A percentile compares a stretch with the other conserved stretches of the same genome.
Evolutionary conservation across 768 basidiomycete species (phyloP).

Genomic region (Saitozyma sp.): DNA sequence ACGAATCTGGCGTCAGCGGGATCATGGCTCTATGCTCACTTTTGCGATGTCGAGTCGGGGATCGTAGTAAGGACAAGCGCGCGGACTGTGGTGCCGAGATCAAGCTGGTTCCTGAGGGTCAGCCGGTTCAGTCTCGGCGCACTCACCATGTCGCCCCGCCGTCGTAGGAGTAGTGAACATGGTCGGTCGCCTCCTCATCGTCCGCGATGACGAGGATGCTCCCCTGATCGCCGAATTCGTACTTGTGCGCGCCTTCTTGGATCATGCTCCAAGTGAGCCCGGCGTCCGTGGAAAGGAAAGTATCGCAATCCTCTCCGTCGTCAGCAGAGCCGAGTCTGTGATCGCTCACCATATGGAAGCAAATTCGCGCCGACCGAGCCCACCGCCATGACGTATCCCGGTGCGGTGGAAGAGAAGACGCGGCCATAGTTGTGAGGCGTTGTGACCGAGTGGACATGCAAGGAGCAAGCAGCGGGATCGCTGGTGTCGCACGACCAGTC

Average conservation of each 20-base stretch:
- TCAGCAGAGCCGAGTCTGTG: conserved; percentile 5
- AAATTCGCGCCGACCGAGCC: conserved; percentile 76
- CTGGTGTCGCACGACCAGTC: conserved; percentile 64
- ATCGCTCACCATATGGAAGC: conserved; percentile 59
- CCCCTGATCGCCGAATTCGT: conserved; percentile 92
- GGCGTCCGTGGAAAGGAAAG: conserved; percentile 87
- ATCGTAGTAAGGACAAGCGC: conserved; percentile 80
- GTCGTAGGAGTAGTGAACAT: conserved; percentile 75
- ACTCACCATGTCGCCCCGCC: conserved; percentile 79
- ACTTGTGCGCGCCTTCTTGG: conserved; percentile 74
- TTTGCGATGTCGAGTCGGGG: conserved; percentile 93
- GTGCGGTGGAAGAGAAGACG: conserved; percentile 90
- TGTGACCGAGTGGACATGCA: conserved; percentile 92
- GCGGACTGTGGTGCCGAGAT: conserved; percentile 69
- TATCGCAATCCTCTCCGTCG: conserved; percentile 69
- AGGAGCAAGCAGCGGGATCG: conserved; percentile 63
- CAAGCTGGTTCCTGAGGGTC: conserved; percentile 64
- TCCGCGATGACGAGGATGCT: conserved; percentile 76
- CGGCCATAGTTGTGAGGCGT: conserved; percentile 89
- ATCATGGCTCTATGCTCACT: conserved; percentile 47
- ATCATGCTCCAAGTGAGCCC: conserved; percentile 85
- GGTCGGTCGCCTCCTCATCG: conserved; percentile 74
- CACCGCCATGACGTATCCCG: conserved; percentile 95
- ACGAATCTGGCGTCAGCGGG: conserved; percentile 60
- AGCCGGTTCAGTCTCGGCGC: background rate